Conservation (phyloP, 306 rosid genomes). For the Cyamopsis tetragonoloba region DNA sequence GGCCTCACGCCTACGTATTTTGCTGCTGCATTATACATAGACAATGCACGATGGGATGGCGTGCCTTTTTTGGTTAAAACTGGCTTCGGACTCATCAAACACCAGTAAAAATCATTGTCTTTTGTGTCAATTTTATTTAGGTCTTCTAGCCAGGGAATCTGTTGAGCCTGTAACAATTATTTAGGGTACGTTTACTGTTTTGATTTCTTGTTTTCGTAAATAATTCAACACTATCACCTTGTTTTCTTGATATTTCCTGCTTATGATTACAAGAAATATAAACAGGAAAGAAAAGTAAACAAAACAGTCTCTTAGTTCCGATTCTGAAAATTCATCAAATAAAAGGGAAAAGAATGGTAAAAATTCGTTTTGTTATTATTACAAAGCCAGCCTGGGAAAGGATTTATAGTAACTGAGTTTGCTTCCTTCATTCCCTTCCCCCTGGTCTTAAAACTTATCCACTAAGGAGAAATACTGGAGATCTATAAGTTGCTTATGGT, state of each 20-base stretch:
- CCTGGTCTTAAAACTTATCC: not conserved
- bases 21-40: constrained; percentile 73
- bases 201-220: no score
- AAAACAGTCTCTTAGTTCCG: no score
- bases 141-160: not conserved
- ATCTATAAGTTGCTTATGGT: constrained; percentile 14
- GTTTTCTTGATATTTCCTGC: no score
- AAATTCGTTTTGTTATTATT: not conserved
- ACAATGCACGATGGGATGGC: constrained; percentile 98
- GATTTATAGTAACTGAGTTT: not conserved
- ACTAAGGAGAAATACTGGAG: not conserved
- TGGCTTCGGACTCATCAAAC: constrained; percentile 87
- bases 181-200: no score
- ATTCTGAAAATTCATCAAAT: not conserved
- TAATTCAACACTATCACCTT: no score
- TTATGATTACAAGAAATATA: no score
- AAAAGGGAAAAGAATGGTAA: not conserved
- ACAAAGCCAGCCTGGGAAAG: not conserved
- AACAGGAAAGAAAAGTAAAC: no score
- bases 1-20: constrained; percentile 81
- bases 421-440: not conserved
- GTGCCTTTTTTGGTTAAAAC: constrained; percentile 88
- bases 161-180: not conserved
- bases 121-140: not conserved
- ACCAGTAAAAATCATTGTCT: constrained; percentile 49